phyloP scores from a whole-genome alignment of 2,329 filamentous ascomycete species.

The Cercospora sp. region DNA sequence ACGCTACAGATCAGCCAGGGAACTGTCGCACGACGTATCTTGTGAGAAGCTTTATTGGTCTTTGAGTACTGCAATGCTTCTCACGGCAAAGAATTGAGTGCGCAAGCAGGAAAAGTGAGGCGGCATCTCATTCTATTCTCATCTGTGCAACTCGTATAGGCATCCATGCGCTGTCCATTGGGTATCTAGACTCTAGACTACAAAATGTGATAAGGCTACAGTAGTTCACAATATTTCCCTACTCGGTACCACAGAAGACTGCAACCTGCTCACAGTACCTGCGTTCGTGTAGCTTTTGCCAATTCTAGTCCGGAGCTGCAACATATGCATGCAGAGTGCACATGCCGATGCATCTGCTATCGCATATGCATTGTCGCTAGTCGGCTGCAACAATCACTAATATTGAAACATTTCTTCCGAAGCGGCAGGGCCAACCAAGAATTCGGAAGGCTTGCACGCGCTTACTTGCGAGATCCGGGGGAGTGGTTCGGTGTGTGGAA shows the following conservation, averaged over 20 bases:
- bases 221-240: not conserved
- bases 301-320: not conserved
- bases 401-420: not conserved
- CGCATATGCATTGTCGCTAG: not conserved
- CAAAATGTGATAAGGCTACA: not conserved
- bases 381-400: slow-evolving; percentile 2
- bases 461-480: not conserved
- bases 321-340: not conserved
- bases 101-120: not conserved
- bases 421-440: not conserved
- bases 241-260: not conserved
- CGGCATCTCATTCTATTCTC: not conserved
- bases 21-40: not conserved
- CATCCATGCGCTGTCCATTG: not conserved
- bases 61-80: not conserved
- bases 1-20: not conserved
- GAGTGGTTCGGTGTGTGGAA: slow-evolving; percentile 1
- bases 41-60: not conserved
- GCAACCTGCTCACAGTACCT: too few species aligned
- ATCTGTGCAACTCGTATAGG: not conserved
- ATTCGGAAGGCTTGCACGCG: slow-evolving; percentile 1
- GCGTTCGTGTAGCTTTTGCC: not conserved
- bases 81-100: not conserved
- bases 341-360: not conserved
- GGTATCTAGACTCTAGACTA: not conserved